These are phyloP conservation scores for Pleurotus tuber-regium DNA, from an alignment of 768 basidiomycete genomes.

Conservation along the genomic window DNA sequence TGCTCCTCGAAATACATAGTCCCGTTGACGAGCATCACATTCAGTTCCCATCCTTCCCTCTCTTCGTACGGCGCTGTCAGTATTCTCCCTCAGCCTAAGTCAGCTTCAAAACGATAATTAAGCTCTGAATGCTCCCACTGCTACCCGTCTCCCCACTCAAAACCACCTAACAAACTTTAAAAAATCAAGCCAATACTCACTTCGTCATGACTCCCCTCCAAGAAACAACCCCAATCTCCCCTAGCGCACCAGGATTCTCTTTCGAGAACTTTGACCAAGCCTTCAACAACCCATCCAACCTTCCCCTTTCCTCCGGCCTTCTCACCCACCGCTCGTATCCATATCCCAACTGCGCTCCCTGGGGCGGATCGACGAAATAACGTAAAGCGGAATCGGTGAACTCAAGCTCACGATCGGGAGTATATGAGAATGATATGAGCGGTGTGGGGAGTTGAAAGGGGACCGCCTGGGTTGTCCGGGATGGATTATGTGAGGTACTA, in stretches of 20 bases:
- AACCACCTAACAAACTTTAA: too few relatives aligned
- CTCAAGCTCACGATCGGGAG: constrained; percentile 48
- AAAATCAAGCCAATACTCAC: too few relatives aligned
- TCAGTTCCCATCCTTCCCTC: constrained; percentile 75
- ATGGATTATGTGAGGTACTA: constrained; percentile 19
- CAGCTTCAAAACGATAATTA: constrained; percentile 9
- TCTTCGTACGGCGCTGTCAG: constrained; percentile 82
- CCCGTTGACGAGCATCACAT: constrained; percentile 73
- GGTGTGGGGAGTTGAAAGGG: constrained; percentile 72
- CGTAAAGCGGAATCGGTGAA: constrained; percentile 70
- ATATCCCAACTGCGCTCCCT: constrained; percentile 59
- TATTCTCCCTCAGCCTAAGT: constrained; percentile 55
- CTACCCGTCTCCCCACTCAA: background rate
- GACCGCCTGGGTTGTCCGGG: constrained; percentile 19
- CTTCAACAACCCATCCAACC: constrained; percentile 66
- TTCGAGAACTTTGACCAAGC: constrained; percentile 40
- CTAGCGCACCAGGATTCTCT: constrained; percentile 17
- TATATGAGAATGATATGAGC: constrained; percentile 73
- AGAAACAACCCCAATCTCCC: constrained; percentile 55
- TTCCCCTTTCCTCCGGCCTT: constrained; percentile 59
- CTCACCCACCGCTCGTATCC: constrained; percentile 76
- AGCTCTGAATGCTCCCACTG: constrained; percentile 10
- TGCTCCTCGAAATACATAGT: constrained; percentile 79
- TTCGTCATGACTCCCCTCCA: constrained; percentile 89
- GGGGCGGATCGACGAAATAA: constrained; percentile 70